Evolutionary conservation across 345 rosid species (phyloP).

Genomic region (Salix dunnii): DNA sequence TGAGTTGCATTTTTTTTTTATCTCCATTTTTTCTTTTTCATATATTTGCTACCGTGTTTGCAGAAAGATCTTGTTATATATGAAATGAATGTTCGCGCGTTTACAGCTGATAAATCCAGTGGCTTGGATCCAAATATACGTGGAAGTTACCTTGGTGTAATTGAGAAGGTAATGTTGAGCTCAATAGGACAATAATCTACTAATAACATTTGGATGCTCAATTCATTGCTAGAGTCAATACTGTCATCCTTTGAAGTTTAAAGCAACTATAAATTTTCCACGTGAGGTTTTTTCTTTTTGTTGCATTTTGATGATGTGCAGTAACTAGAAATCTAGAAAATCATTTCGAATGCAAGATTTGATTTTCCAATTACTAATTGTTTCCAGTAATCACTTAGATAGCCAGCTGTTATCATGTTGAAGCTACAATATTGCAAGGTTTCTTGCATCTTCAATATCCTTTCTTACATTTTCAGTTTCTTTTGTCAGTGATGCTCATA

Average conservation of each 20-base stretch:
- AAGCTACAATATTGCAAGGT: neutral
- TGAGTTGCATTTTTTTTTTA: neutral
- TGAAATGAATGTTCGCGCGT: conserved; percentile 97
- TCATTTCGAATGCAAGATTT: neutral
- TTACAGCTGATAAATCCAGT: conserved; percentile 84
- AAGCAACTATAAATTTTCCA: neutral
- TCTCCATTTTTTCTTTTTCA: neutral
- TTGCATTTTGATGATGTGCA: neutral
- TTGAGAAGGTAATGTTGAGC: conserved; percentile 62
- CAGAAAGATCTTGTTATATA: conserved; percentile 92
- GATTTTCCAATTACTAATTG: neutral
- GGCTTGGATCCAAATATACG: conserved; percentile 55
- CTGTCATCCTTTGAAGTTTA: neutral
- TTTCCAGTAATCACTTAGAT: neutral
- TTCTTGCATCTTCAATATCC: neutral
- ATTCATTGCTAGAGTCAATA: neutral
- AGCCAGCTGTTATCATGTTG: neutral
- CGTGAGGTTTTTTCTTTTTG: neutral
- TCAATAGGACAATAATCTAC: conserved; percentile 1
- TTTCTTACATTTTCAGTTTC: conserved; percentile 5
- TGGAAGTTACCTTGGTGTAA: conserved; percentile 82
- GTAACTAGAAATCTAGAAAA: neutral
- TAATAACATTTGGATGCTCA: neutral
- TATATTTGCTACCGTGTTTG: conserved; percentile 24
- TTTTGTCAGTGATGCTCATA: neutral